Evolutionary conservation across 202 grass and related monocot species (phyloP).

Genomic region (Carex sylvatica): DNA sequence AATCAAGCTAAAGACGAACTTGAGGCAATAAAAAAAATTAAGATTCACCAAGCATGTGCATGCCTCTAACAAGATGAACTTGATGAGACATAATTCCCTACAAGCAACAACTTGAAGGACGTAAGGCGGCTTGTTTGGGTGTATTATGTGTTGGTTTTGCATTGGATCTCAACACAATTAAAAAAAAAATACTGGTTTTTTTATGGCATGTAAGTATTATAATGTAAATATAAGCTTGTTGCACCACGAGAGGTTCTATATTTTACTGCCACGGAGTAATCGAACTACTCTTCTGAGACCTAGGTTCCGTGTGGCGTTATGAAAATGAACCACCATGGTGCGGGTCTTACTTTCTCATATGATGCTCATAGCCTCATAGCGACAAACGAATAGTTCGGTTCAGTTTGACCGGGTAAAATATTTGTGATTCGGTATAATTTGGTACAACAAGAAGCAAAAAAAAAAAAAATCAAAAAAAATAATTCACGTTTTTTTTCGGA

Average conservation of each 20-base stretch:
- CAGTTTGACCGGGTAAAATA: no score
- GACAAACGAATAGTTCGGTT: no score
- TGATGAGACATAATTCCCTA: neutral
- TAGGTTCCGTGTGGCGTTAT: neutral
- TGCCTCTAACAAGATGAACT: neutral
- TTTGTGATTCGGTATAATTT: no score
- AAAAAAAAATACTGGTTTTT: neutral
- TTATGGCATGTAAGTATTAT: neutral
- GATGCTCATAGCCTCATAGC: no score
- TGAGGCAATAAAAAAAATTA: neutral
- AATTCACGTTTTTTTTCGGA: no score
- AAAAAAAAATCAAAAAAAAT: no score
- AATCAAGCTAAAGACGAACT: neutral
- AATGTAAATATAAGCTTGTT: neutral
- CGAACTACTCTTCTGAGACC: neutral
- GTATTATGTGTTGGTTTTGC: conserved; percentile 19
- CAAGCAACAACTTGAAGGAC: neutral
- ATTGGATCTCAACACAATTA: conserved; percentile 2
- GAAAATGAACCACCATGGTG: neutral
- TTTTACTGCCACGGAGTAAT: neutral
- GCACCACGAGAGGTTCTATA: neutral
- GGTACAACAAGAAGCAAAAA: no score
- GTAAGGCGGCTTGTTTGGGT: conserved; percentile 14
- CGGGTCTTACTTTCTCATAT: neutral
- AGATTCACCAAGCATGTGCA: neutral